These are phyloP conservation scores for Solanum lycopersicoides DNA, from an alignment of 257 asterid genomes.

Conservation along the genomic window DNA sequence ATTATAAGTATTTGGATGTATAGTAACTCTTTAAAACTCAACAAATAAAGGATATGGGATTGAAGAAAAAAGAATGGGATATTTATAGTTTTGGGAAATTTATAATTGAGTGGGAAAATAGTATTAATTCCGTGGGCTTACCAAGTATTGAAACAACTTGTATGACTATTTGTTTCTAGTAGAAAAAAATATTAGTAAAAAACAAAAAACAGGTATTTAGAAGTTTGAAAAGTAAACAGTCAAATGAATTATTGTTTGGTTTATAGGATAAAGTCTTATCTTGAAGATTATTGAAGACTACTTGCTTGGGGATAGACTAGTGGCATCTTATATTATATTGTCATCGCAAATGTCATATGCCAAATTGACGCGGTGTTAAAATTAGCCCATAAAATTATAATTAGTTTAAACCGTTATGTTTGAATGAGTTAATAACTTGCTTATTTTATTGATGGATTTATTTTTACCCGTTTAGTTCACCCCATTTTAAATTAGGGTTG, in stretches of 20 bases:
- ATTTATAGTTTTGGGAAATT: background rate
- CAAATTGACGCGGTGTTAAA: too few species aligned
- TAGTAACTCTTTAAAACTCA: background rate
- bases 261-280: background rate
- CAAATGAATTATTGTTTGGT: background rate
- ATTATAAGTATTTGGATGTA: background rate
- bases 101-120: background rate
- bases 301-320: background rate
- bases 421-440: rapidly evolving
- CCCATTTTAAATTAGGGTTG: background rate
- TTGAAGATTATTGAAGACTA: background rate
- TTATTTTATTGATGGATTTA: too few species aligned
- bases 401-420: too few species aligned
- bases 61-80: background rate
- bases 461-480: rapidly evolving
- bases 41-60: background rate
- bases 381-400: too few species aligned
- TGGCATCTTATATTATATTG: background rate
- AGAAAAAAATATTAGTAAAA: background rate
- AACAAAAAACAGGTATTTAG: background rate
- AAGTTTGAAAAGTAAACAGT: background rate
- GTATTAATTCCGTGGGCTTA: background rate
- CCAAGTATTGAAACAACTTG: background rate
- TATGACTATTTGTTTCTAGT: background rate
- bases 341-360: background rate